These are phyloP conservation scores for Colletotrichum sp. DNA, from an alignment of 2,329 filamentous ascomycete species.

Conservation along the genomic window DNA sequence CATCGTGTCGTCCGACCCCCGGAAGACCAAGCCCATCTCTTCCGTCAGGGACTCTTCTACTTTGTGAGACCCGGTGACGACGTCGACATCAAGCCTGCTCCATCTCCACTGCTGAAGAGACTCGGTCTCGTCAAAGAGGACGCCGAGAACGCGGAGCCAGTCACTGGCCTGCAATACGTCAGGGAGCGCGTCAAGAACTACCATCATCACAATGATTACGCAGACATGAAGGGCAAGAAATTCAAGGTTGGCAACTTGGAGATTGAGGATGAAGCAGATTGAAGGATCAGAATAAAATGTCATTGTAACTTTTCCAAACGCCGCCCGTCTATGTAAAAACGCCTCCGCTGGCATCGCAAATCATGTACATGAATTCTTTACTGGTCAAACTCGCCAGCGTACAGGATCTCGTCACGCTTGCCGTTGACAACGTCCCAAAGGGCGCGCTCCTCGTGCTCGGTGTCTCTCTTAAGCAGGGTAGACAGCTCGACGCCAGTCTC, in stretches of 20 bases:
- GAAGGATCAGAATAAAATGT: background rate
- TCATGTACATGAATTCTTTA: background rate
- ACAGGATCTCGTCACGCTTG: slow-evolving; percentile 44
- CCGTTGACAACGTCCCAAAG: slow-evolving; percentile 55
- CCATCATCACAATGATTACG: slow-evolving; percentile 42
- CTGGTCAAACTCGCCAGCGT: slow-evolving; percentile 45
- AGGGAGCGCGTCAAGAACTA: slow-evolving; percentile 44
- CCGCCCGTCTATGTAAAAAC: background rate
- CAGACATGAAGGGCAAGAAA: slow-evolving; percentile 40
- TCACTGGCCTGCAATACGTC: slow-evolving; percentile 44
- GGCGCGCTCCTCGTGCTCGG: slow-evolving; percentile 40
- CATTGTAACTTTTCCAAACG: background rate
- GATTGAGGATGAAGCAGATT: slow-evolving; percentile 42
- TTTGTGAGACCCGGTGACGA: slow-evolving; percentile 39
- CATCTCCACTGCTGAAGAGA: slow-evolving; percentile 31
- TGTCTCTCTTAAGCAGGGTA: slow-evolving; percentile 25
- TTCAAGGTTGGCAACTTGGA: slow-evolving; percentile 43
- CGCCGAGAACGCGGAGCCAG: slow-evolving; percentile 30
- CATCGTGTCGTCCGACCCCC: slow-evolving; percentile 40
- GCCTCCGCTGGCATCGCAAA: background rate
- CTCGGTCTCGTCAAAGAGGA: slow-evolving; percentile 27
- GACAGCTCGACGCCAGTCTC: slow-evolving; percentile 31
- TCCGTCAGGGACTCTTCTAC: slow-evolving; percentile 39
- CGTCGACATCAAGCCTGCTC: slow-evolving; percentile 31
- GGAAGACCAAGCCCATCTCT: slow-evolving; percentile 33